Evolutionary conservation across 2,329 filamentous ascomycete species (phyloP), one percentile per base, ranked within the genome.

Genomic region (Paraphaeosphaeria minitans): DNA sequence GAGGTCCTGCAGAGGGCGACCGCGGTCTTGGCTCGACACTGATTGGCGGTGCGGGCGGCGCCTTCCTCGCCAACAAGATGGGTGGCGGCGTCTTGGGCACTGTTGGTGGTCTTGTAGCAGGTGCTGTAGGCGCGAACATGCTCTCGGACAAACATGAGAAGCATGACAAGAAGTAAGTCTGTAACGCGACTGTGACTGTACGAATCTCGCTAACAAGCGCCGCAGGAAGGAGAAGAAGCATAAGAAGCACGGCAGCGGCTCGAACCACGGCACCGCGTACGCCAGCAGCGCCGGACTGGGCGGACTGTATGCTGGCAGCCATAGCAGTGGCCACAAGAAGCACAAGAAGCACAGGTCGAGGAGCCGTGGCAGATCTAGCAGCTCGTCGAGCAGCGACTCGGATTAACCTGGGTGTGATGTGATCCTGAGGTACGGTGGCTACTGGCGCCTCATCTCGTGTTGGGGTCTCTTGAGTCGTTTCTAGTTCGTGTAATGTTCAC

Each of bases 11-110:
- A 39, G 77, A 75, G 42, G 84, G 82, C 62, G 84, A 87, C n/a
- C 82, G 84, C 49, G 85, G 85, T 35, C 78, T 87, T 19, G 84
- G 83, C 4, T 82, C 84, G 1, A 81, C 84, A 3, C 66, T 87
- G 27, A 64, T 83, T 1, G 84, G 84, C 22, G 82, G 83, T 54
- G 83, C 80, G 19, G 83, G 78, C 1, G 84, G 82, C n/a, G 84
- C 81, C 8, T 85, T 80, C 66, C 77, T 83, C 0, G 84, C 83
- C 0, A 81, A 85, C 72, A 81, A 83, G 63, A 74, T 83, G 21
- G 85, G 84, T 13, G 82, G 82, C 29, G 84, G 84, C 19, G 61
- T 81, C 37, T 68, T 86, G 27, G 81, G 82, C 22, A 84, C 82
- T 2, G 67, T 85, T 2, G 83, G 80, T 8, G 83, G 82, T 12